phyloP scores from a whole-genome alignment of 2,329 filamentous ascomycete species.

The Davidsoniella neocaledoniae region DNA sequence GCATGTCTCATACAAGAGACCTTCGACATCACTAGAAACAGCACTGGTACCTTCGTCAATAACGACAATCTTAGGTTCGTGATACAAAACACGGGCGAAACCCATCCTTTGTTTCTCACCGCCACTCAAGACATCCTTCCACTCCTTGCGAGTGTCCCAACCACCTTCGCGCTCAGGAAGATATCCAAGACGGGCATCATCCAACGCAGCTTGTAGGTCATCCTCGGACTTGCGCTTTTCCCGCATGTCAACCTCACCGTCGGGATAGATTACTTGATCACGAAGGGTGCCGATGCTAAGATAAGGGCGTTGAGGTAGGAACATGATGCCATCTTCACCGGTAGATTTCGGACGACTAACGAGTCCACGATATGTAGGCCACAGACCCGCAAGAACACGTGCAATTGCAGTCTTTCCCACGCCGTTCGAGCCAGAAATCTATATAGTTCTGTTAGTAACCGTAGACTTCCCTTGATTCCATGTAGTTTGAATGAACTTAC shows the following conservation, averaged over 20 bases:
- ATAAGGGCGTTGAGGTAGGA: slow-evolving; percentile 86
- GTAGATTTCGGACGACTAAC: slow-evolving; percentile 69
- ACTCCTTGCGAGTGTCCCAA: slow-evolving; percentile 93
- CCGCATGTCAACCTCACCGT: slow-evolving; percentile 87
- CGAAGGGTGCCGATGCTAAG: slow-evolving; percentile 81
- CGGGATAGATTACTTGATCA: slow-evolving; percentile 95
- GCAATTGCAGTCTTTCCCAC: slow-evolving; percentile 83
- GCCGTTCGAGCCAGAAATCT: slow-evolving; percentile 86
- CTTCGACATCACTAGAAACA: slow-evolving; percentile 87
- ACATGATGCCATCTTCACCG: slow-evolving; percentile 92
- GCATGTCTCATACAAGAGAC: slow-evolving; percentile 77
- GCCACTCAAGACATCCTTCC: slow-evolving; percentile 95
- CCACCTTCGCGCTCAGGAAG: slow-evolving; percentile 83
- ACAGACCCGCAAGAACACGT: slow-evolving; percentile 76
- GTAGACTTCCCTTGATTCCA: not conserved
- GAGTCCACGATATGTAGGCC: slow-evolving; percentile 89
- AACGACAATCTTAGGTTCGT: slow-evolving; percentile 87
- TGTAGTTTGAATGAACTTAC: slow-evolving; percentile 21
- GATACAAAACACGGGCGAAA: slow-evolving; percentile 79
- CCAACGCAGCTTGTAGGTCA: slow-evolving; percentile 61
- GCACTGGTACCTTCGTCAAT: slow-evolving; percentile 93
- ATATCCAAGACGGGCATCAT: slow-evolving; percentile 75
- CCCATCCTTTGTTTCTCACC: slow-evolving; percentile 95
- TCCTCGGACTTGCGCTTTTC: slow-evolving; percentile 57
- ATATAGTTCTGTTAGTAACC: not conserved